These are phyloP conservation scores for Lactarius pseudohatsudake DNA, from an alignment of 768 basidiomycete genomes.

Conservation along the genomic window DNA sequence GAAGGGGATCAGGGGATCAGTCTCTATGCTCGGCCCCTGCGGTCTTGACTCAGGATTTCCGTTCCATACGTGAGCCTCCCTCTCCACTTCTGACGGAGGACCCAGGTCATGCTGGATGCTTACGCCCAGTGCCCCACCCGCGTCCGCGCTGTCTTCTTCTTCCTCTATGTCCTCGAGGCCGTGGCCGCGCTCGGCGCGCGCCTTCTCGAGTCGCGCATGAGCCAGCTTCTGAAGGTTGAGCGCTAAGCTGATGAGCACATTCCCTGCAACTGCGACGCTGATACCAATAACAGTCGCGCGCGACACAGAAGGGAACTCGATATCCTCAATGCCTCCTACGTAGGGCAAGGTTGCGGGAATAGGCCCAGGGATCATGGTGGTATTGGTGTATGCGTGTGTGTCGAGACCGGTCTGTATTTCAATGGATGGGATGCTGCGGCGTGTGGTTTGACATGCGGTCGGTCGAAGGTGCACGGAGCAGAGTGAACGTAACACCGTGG, in stretches of 20 bases:
- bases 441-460: conserved; percentile 11
- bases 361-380: background rate
- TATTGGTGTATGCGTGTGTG: conserved; percentile 1
- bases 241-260: conserved; percentile 85
- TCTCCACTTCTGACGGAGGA: conserved; percentile 17
- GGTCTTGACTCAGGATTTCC: background rate
- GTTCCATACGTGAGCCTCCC: conserved; percentile 22
- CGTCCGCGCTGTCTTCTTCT: conserved; percentile 19
- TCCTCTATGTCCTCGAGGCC: conserved; percentile 27
- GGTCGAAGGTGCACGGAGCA: background rate
- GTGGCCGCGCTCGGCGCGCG: conserved; percentile 14
- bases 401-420: background rate
- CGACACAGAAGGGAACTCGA: conserved; percentile 56
- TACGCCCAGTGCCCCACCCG: background rate
- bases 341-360: background rate
- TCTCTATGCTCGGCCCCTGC: conserved; percentile 12
- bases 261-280: conserved; percentile 76
- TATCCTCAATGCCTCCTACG: conserved; percentile 25
- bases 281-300: conserved; percentile 72
- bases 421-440: background rate
- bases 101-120: background rate
- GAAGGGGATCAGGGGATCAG: conserved; percentile 25
- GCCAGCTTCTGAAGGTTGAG: conserved; percentile 93
- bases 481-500: background rate
- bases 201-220: conserved; percentile 63